Conservation (phyloP, 1,284 basidiomycete genomes). For the Gomphus sp. region DNA sequence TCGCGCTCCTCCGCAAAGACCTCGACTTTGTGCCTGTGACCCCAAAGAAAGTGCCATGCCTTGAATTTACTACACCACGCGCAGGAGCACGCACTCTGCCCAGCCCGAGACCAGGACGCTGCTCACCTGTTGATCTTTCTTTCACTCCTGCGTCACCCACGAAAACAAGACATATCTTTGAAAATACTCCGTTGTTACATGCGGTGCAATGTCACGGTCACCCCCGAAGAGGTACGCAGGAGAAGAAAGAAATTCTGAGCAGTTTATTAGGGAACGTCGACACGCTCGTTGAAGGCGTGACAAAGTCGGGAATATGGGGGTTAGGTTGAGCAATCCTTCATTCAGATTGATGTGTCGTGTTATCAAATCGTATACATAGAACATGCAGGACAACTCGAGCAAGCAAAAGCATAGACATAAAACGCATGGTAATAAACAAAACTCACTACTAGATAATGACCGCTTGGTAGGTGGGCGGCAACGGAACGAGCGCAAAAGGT, state of each 20-base stretch:
- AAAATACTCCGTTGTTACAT: background rate
- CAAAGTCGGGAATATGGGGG: constrained; percentile 79
- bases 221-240: constrained; percentile 39
- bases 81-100: background rate
- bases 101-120: background rate
- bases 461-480: too few species aligned
- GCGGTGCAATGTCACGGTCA: constrained; percentile 3
- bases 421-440: too few species aligned
- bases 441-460: too few species aligned
- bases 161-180: background rate
- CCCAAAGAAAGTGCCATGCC: constrained; percentile 42
- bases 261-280: constrained; percentile 84
- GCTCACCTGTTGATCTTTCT: background rate
- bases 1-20: constrained; percentile 58
- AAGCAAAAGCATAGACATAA: too few species aligned
- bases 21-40: constrained; percentile 61
- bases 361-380: too few species aligned
- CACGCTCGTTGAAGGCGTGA: constrained; percentile 74
- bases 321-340: constrained; percentile 18
- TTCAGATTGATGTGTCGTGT: background rate
- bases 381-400: too few species aligned
- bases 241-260: constrained; percentile 76
- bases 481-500: too few species aligned
- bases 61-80: constrained; percentile 24
- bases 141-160: background rate